phyloP scores from a whole-genome alignment of 2,329 filamentous ascomycete species.

The Pseudogymnoascus sp. region DNA sequence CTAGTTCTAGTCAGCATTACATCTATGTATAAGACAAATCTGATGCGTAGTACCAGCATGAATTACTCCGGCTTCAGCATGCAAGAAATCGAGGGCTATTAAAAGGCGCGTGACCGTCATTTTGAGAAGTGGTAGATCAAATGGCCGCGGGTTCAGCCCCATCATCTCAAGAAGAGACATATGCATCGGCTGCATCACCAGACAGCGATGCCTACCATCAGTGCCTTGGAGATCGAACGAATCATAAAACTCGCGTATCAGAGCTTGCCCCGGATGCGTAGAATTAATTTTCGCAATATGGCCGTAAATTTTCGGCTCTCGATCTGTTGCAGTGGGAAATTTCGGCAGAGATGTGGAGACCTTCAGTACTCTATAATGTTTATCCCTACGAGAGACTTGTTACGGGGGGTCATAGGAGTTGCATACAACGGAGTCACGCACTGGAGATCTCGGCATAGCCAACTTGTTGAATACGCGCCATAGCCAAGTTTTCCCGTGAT shows the following conservation, averaged over 20 bases:
- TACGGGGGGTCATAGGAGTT: conserved; percentile 16
- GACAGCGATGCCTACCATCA: conserved; percentile 18
- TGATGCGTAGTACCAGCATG: conserved; percentile 22
- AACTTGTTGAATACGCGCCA: conserved; percentile 19
- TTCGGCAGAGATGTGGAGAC: conserved; percentile 11
- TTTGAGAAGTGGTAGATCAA: conserved; percentile 19
- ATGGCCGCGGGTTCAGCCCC: conserved; percentile 9
- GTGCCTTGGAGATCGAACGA: conserved; percentile 27
- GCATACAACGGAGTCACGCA: conserved; percentile 16
- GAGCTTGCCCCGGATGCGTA: conserved; percentile 28
- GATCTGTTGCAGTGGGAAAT: conserved; percentile 6
- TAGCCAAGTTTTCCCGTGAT: conserved; percentile 20
- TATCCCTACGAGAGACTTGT: conserved; percentile 17
- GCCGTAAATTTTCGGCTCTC: conserved; percentile 29
- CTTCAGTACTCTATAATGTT: conserved; percentile 15
- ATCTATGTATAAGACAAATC: conserved; percentile 3
- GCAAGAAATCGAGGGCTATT: conserved; percentile 22
- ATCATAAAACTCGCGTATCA: conserved; percentile 29
- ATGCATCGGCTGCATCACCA: conserved; percentile 21
- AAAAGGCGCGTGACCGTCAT: conserved; percentile 15
- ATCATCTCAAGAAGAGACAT: conserved; percentile 15
- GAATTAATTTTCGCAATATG: conserved; percentile 22
- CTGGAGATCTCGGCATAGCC: conserved; percentile 19
- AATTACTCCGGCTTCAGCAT: conserved; percentile 21
- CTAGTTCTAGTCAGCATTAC: conserved; percentile 18